Evolutionary conservation across 2,329 filamentous ascomycete species (phyloP), one percentile per base, ranked within the genome.

Genomic region (Mariannaea sp.): DNA sequence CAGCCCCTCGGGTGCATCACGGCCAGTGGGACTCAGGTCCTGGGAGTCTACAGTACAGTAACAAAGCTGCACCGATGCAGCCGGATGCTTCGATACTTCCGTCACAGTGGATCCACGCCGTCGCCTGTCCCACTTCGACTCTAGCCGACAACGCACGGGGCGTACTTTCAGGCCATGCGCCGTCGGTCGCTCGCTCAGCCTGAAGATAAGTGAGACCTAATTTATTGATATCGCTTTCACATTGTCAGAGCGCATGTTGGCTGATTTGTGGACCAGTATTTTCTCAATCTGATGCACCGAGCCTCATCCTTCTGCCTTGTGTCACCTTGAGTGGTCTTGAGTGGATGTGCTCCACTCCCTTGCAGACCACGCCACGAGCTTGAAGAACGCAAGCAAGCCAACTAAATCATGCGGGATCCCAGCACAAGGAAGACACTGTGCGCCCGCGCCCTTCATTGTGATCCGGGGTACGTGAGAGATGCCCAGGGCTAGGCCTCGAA

Each of bases 1-100:
- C 65, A 68, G 65, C 65, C 65, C 58, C 64, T 55, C 29, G 60
- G 58, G 61, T 65, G 57, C 54, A 60, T 62, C 60, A 56, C 41
- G 49, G 54, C 54, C 56, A 59, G 56, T 53, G 48, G 22, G 60
- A 54, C 55, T 61, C 51, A 54, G 54, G 27, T 35, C 33, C 33
- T 36, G 47, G 58, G 35, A 47, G n/a, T n/a, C n/a, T n/a, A n/a
- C n/a, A n/a, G n/a, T n/a, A n/a, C n/a, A n/a, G n/a, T n/a, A n/a
- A 47, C 59, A 53, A 64, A 48, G 33, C 57, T 60, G 57, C 59
- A 59, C 60, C 46, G 59, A 62, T 59, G 57, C 57, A 61, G 59
- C 48, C 49, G 56, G 51, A 59, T 62, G 57, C 58, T 61, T 59
- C 55, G 57, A 60, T 60, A 54, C 58, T 57, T 61, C 53, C 50